Conservation (phyloP, 2,329 filamentous ascomycete genomes). For the Hypoxylon sp. region DNA sequence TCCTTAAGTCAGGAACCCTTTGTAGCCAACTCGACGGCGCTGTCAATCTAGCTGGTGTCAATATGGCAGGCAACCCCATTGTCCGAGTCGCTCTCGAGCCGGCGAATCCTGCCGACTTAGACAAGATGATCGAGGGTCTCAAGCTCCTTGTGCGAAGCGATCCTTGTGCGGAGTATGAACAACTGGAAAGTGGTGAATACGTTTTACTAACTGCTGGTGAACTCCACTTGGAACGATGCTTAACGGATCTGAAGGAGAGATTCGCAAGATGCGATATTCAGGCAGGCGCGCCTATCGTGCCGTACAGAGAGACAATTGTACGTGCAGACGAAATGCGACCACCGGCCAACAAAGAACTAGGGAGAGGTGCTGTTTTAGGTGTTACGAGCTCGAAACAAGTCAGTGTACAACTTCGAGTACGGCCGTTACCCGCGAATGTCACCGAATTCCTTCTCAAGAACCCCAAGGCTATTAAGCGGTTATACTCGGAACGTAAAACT, state of each 20-base stretch:
- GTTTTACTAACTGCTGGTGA: constrained; percentile 95
- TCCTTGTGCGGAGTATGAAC: constrained; percentile 95
- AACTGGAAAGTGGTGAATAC: constrained; percentile 92
- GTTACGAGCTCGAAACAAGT: constrained; percentile 90
- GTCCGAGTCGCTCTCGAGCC: constrained; percentile 97
- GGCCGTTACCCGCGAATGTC: constrained; percentile 82
- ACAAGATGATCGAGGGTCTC: constrained; percentile 94
- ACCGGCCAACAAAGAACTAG: constrained; percentile 86
- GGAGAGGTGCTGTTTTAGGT: constrained; percentile 82
- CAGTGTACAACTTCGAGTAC: constrained; percentile 80
- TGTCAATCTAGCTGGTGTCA: constrained; percentile 90
- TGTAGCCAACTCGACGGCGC: constrained; percentile 89
- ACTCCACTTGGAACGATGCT: constrained; percentile 90
- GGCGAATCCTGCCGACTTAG: constrained; percentile 87
- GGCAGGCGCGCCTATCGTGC: constrained; percentile 93
- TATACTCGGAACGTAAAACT: constrained; percentile 80
- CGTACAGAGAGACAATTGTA: constrained; percentile 94
- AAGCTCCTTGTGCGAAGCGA: constrained; percentile 93
- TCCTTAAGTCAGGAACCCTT: constrained; percentile 95
- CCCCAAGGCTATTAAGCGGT: constrained; percentile 79
- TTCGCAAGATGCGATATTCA: constrained; percentile 97
- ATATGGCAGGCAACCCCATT: constrained; percentile 86
- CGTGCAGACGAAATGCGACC: constrained; percentile 92
- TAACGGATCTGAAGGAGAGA: constrained; percentile 92
- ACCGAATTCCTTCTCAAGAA: constrained; percentile 91